Conservation (phyloP, 2,329 filamentous ascomycete species). For the Paecilomyces dactylethromorphus region DNA sequence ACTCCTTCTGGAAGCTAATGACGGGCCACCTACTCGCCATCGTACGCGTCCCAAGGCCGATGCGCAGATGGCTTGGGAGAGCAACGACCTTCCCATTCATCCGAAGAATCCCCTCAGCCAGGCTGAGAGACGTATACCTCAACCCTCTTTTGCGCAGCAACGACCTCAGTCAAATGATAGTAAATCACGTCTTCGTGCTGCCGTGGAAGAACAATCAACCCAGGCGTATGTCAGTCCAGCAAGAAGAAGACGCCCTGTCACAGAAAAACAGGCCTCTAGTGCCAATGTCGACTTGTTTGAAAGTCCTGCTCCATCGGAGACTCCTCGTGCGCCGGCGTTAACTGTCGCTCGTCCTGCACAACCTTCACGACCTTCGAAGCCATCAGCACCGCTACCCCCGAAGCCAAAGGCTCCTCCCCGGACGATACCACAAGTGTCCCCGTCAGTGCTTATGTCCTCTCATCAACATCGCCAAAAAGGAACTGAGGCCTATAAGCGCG, state of each 20-base stretch:
- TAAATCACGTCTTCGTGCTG: slow-evolving; percentile 61
- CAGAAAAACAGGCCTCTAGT: slow-evolving; percentile 37
- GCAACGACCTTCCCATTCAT: background rate
- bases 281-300: slow-evolving; percentile 61
- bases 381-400: slow-evolving; percentile 38
- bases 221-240: slow-evolving; percentile 85
- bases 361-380: slow-evolving; percentile 33
- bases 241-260: slow-evolving; percentile 59
- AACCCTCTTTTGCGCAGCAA: slow-evolving; percentile 53
- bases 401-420: slow-evolving; percentile 44
- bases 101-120: slow-evolving; percentile 5
- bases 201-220: slow-evolving; percentile 70
- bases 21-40: slow-evolving; percentile 19
- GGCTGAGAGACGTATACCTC: slow-evolving; percentile 17
- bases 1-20: slow-evolving; percentile 26
- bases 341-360: slow-evolving; percentile 26
- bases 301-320: slow-evolving; percentile 23
- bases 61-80: slow-evolving; percentile 12
- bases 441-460: slow-evolving; percentile 65
- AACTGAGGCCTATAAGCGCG: slow-evolving; percentile 85
- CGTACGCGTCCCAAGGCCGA: slow-evolving; percentile 17
- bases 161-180: slow-evolving; percentile 39
- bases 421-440: slow-evolving; percentile 57
- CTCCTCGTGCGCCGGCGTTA: slow-evolving; percentile 25
- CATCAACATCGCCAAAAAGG: slow-evolving; percentile 73